phyloP scores from a whole-genome alignment of 1,284 basidiomycete species.

The Inonotus hispidus region DNA sequence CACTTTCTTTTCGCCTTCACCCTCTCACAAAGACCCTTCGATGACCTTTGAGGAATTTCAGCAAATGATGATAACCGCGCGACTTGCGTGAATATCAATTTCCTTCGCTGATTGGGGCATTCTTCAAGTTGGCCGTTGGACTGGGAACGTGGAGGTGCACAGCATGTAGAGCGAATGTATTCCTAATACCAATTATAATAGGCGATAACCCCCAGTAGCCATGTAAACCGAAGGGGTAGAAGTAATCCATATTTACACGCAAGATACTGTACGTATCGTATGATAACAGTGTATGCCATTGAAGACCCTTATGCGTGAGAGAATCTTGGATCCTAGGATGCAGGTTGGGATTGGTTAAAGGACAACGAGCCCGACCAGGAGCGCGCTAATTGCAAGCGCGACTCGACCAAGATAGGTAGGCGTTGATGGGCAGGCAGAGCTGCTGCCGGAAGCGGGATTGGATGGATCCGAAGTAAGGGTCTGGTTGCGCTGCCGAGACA shows the following conservation, averaged over 20 bases:
- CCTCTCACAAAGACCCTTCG: slow-evolving; percentile 49
- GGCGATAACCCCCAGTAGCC: too few relatives aligned
- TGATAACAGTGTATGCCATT: neutral
- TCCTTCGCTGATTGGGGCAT: too few relatives aligned
- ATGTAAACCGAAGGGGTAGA: too few relatives aligned
- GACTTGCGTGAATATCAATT: slow-evolving; percentile 28
- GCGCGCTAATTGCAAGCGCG: neutral
- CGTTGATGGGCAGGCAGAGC: neutral
- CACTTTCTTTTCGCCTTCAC: slow-evolving; percentile 52
- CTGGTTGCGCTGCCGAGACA: slow-evolving; percentile 13
- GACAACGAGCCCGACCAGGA: neutral
- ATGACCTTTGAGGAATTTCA: slow-evolving; percentile 65
- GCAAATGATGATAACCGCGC: slow-evolving; percentile 60
- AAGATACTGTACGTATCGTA: neutral
- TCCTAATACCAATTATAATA: too few relatives aligned
- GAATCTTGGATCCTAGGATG: too few relatives aligned
- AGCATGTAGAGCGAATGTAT: too few relatives aligned
- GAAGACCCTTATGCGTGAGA: neutral
- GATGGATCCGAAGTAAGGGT: slow-evolving; percentile 1
- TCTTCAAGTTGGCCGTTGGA: too few relatives aligned
- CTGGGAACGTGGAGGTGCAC: too few relatives aligned
- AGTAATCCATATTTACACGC: too few relatives aligned
- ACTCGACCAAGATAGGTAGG: neutral
- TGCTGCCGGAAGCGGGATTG: neutral
- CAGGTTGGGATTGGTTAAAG: neutral